Base-by-base conservation (phyloP, 2,329 filamentous ascomycete genomes). In the Xylaria sp. region DNA sequence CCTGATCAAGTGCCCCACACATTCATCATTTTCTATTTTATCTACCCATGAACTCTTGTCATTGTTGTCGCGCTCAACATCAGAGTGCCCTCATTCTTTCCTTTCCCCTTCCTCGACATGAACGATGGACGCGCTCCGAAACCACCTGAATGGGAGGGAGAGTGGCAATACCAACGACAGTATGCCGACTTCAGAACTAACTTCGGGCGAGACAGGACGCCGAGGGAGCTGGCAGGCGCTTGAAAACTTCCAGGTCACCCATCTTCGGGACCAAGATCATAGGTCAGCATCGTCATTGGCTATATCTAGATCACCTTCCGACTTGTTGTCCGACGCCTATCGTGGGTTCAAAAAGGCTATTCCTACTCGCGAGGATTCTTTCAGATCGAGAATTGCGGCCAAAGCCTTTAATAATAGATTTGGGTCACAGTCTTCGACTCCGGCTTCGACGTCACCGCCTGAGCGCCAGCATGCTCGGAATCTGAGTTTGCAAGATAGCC, bases 401-500 rank as follows among this genome's bases (percentile, higher is more conserved):
- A 83, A 80, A 66, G 73, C 78, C 6, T 77, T 77, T 63, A 70
- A 73, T 23, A 13, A 57, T 49, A 71, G 63, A 59, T 57, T 77
- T 72, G 53, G 66, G 67, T 31, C 71, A 68, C 68, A 76, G 75
- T 66, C 49, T 48, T 20, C 33, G 40, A 60, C 46, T 20, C 56
- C 63, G 26, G 31, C 68, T 59, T 68, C 59, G 42, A 70, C 62
- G 53, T 51, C 56, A 62, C 71, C 70, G 40, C 63, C 74, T 42
- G 33, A 68, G 42, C 81, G 85, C 79, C 85, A 68, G 66, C 66
- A 88, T 88, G 86, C 80, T 66, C 82, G 85, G 72, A 85, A 83
- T 73, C 69, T 87, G 76, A 89, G 84, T 71, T 78, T 88, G 59
- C 86, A 87, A 74, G 81, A 85, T 66, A 88, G 86, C 73, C 85